These are phyloP conservation scores for Pseudogymnoascus sp. DNA, from an alignment of 2,329 filamentous ascomycete genomes.

Conservation along the genomic window DNA sequence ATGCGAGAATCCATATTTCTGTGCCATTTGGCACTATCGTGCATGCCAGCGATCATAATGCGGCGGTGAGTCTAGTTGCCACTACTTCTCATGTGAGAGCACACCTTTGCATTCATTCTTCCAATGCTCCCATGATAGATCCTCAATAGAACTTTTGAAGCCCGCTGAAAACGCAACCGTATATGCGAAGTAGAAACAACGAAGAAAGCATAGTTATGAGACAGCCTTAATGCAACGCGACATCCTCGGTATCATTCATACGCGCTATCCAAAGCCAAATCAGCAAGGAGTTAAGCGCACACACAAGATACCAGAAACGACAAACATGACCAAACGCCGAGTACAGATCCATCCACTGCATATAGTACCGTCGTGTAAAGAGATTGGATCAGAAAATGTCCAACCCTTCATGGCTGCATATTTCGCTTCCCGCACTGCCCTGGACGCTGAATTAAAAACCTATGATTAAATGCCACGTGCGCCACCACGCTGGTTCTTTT, in stretches of 20 bases:
- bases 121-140: slow-evolving; percentile 9
- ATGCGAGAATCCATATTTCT: slow-evolving; percentile 10
- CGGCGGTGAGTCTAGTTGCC: slow-evolving; percentile 7
- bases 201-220: slow-evolving; percentile 8
- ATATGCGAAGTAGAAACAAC: slow-evolving; percentile 9
- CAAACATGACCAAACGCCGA: slow-evolving; percentile 9
- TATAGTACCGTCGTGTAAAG: slow-evolving; percentile 10
- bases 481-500: slow-evolving; percentile 31
- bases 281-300: slow-evolving; percentile 7
- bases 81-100: slow-evolving; percentile 7
- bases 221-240: slow-evolving; percentile 7
- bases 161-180: slow-evolving; percentile 8
- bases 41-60: slow-evolving; percentile 10
- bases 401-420: slow-evolving; percentile 3
- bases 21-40: slow-evolving; percentile 9
- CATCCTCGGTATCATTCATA: slow-evolving; percentile 6
- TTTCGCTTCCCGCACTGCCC: slow-evolving; percentile 8
- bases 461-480: slow-evolving; percentile 30
- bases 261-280: slow-evolving; percentile 12
- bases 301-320: slow-evolving; percentile 9
- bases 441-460: slow-evolving; percentile 11
- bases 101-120: slow-evolving; percentile 2
- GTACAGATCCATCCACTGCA: slow-evolving; percentile 9
- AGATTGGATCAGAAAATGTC: slow-evolving; percentile 6
- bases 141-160: slow-evolving; percentile 8